Percentiles rank a stretch among this genome's conserved stretches.
Conservation (phyloP, 306 rosid species). For the Coriaria nepalensis region DNA sequence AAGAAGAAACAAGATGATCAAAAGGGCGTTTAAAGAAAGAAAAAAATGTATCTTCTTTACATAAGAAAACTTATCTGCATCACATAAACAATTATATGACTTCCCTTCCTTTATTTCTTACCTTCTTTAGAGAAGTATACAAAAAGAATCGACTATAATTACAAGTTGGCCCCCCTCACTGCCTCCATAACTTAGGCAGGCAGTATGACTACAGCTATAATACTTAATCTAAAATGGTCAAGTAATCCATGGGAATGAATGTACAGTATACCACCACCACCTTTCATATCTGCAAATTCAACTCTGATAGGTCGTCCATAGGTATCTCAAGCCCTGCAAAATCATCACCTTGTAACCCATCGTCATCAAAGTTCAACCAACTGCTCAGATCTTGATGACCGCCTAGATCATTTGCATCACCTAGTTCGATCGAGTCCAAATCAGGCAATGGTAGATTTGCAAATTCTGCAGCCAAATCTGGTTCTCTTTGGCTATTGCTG, state of each 20-base stretch:
- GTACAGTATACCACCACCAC: slow-evolving; percentile 17
- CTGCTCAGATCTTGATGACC: slow-evolving; percentile 51
- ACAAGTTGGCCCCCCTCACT: slow-evolving; percentile 45
- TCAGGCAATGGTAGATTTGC: slow-evolving; percentile 35
- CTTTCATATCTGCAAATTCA: slow-evolving; percentile 40
- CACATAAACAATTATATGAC: slow-evolving; percentile 9
- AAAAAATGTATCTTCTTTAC: slow-evolving; percentile 1
- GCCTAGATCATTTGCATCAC: slow-evolving; percentile 39
- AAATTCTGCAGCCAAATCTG: slow-evolving; percentile 23
- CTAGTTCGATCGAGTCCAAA: slow-evolving; percentile 53
- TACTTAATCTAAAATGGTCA: slow-evolving; percentile 19
- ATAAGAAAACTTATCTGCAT: slow-evolving; percentile 5
- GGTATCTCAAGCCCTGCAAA: slow-evolving; percentile 61
- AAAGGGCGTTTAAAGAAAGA: background rate
- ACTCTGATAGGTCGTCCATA: slow-evolving; percentile 74
- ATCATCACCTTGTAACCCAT: slow-evolving; percentile 46
- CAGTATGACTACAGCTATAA: slow-evolving; percentile 34
- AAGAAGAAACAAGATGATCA: background rate
- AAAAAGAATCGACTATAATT: slow-evolving; percentile 60
- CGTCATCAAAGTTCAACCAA: slow-evolving; percentile 63
- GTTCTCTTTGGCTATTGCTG: slow-evolving; percentile 22
- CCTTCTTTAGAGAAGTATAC: slow-evolving; percentile 20
- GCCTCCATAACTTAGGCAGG: slow-evolving; percentile 35
- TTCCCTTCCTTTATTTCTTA: background rate
- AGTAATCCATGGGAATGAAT: slow-evolving; percentile 28